Percentiles rank a stretch among this genome's conserved stretches.
phyloP scores from a whole-genome alignment of 1,284 basidiomycete genomes.

The Phellinidium pouzarii region DNA sequence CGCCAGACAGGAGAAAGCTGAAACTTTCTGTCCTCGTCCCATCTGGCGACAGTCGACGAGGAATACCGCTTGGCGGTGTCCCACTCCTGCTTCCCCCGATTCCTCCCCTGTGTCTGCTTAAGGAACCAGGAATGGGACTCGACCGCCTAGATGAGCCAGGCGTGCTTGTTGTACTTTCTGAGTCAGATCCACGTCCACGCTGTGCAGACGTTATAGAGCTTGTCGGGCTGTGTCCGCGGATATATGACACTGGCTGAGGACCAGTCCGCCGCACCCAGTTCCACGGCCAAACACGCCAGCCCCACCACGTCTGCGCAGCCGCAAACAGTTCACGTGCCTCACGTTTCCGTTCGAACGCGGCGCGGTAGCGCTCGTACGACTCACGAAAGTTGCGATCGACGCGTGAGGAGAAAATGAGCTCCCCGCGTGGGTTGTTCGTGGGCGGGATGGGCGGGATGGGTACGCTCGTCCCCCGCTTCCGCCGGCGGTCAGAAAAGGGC shows the following conservation, averaged over 20 bases:
- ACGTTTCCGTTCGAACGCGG: constrained; percentile 81
- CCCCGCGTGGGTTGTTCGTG: constrained; percentile 84
- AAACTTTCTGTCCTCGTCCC: constrained; percentile 18
- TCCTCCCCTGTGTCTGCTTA: constrained; percentile 10
- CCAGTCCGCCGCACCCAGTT: constrained; percentile 24
- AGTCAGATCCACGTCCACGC: constrained; percentile 24
- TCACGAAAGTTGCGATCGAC: constrained; percentile 83
- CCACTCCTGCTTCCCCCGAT: constrained; percentile 26
- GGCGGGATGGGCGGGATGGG: constrained; percentile 84
- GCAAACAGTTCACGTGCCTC: constrained; percentile 54
- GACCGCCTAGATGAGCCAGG: constrained; percentile 36
- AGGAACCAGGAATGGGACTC: constrained; percentile 33
- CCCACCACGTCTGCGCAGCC: constrained; percentile 36
- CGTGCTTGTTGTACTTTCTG: constrained; percentile 30
- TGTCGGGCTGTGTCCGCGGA: constrained; percentile 21
- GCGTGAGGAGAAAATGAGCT: constrained; percentile 90
- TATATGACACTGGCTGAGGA: constrained; percentile 16
- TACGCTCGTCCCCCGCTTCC: constrained; percentile 29
- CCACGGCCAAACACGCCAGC: constrained; percentile 37
- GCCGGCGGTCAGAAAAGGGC: constrained; percentile 32
- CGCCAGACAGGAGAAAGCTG: constrained; percentile 17
- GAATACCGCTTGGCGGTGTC: constrained; percentile 25
- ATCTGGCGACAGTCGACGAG: constrained; percentile 11
- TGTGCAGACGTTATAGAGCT: constrained; percentile 1
- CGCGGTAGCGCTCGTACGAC: constrained; percentile 87